Base-by-base conservation (phyloP, 2,329 filamentous ascomycete genomes). In the Phaeosphaeriaceae sp. region DNA sequence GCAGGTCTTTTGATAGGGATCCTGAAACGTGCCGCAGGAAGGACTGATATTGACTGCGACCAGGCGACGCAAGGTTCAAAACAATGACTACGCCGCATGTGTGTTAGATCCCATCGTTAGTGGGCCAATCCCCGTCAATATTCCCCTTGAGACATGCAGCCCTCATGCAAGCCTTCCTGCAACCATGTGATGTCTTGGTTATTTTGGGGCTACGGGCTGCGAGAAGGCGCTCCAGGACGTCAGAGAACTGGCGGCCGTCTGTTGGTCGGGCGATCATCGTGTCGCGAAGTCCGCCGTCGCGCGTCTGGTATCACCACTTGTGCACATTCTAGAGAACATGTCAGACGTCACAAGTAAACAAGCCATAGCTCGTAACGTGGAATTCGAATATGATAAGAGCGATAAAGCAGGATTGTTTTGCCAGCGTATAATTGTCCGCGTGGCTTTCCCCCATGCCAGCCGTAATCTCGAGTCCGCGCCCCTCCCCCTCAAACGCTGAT, bases 381-480 rank as follows among this genome's bases (percentile, higher is more conserved):
- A 50, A 46, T 51, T 57, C 46, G 31, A 51, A 46, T 57, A 60
- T 54, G 62, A 63, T 54, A 61, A 54, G 44, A 53, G 20, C 36
- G 44, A 54, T 54, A 54, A 54, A 54, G 17, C 51, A 22, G 48
- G 53, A 50, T 48, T 54, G 57, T 68, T 56, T 60, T 51, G 63
- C 60, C 57, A 63, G 44, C 53, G 51, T 48, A 47, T 63, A 63
- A 65, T 62, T 66, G 66, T 56, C 55, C 58, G 66, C 57, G 67
- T 68, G 65, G 62, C 60, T 62, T 44, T 48, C 45, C 25, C 50
- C 24, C 58, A 62, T 58, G 66, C 60, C 63, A 57, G 51, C 53
- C 68, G 60, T 67, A 69, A 66, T 66, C 65, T 68, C 62, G 54
- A 69, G 62, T 71, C 69, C 70, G 62, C 36, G 61, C 63, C 51